These are phyloP conservation scores for Tephrocybe rancida DNA, from an alignment of 768 basidiomycete species.

Conservation along the genomic window DNA sequence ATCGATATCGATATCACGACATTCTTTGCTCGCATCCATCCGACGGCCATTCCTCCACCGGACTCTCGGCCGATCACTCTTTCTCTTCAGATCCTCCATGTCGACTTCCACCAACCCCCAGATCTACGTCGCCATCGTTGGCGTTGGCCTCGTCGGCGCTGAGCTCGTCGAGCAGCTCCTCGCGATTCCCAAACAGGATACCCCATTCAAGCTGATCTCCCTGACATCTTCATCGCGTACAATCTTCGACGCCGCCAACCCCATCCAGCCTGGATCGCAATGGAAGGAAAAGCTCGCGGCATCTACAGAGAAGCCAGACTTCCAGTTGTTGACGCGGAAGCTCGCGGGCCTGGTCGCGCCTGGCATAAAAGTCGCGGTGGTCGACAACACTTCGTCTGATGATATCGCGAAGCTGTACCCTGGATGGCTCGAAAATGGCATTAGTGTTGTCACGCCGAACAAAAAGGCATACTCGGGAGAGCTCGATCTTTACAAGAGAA, in stretches of 20 bases:
- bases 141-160: slow-evolving; percentile 90
- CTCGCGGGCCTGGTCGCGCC: slow-evolving; percentile 47
- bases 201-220: slow-evolving; percentile 66
- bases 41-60: not conserved
- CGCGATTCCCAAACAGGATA: slow-evolving; percentile 54
- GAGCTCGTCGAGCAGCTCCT: slow-evolving; percentile 85
- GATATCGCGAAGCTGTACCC: slow-evolving; percentile 84
- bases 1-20: slow-evolving; percentile 16
- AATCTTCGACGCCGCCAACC: slow-evolving; percentile 50
- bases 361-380: slow-evolving; percentile 62
- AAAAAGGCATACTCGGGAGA: slow-evolving; percentile 93
- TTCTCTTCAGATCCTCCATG: slow-evolving; percentile 16
- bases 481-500: slow-evolving; percentile 65
- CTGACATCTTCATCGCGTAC: slow-evolving; percentile 68
- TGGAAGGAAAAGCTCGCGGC: slow-evolving; percentile 43
- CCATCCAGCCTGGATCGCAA: slow-evolving; percentile 33
- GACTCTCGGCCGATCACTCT: slow-evolving; percentile 10
- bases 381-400: slow-evolving; percentile 93
- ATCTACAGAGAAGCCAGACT: slow-evolving; percentile 46
- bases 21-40: slow-evolving; percentile 8
- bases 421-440: slow-evolving; percentile 70
- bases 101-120: slow-evolving; percentile 17
- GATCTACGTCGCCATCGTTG: slow-evolving; percentile 76
- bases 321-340: slow-evolving; percentile 47
- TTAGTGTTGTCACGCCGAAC: slow-evolving; percentile 94